Evolutionary conservation across 2,329 filamentous ascomycete species (phyloP).

Genomic region (Trichoderma arundinaceum): DNA sequence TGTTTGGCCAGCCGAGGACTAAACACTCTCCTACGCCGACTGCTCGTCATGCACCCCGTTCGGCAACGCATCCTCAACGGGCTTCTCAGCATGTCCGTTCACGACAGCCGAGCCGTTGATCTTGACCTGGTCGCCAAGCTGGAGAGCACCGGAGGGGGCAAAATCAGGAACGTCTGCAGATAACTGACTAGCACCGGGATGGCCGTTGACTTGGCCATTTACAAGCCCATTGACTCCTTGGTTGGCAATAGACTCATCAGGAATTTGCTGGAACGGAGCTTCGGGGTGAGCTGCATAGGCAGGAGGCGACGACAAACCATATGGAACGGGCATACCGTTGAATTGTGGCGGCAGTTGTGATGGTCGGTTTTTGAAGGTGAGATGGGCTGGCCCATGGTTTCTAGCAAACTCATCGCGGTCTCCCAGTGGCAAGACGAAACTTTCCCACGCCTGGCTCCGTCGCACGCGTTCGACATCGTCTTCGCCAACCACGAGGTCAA

Average conservation of each 20-base stretch:
- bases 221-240: slow-evolving; percentile 46
- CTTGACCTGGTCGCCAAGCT: slow-evolving; percentile 18
- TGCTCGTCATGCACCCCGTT: slow-evolving; percentile 30
- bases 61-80: background rate
- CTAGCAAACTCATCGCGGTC: slow-evolving; percentile 76
- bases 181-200: slow-evolving; percentile 43
- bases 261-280: slow-evolving; percentile 40
- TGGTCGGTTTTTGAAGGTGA: slow-evolving; percentile 46
- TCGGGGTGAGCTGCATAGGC: slow-evolving; percentile 41
- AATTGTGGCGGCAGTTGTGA: slow-evolving; percentile 42
- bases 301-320: slow-evolving; percentile 41
- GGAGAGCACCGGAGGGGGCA: slow-evolving; percentile 42
- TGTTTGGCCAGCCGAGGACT: background rate
- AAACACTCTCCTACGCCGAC: background rate
- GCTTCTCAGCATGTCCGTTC: slow-evolving; percentile 31
- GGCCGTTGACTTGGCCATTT: slow-evolving; percentile 38
- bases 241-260: slow-evolving; percentile 44
- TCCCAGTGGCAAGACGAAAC: slow-evolving; percentile 75
- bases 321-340: slow-evolving; percentile 43
- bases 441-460: slow-evolving; percentile 74
- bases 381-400: slow-evolving; percentile 66
- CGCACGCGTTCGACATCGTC: slow-evolving; percentile 82
- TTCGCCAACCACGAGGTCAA: slow-evolving; percentile 76
- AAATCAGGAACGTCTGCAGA: slow-evolving; percentile 51
- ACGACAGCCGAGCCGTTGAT: background rate